A percentile compares a stretch with the other conserved stretches of the same genome.
Evolutionary conservation across 2,329 filamentous ascomycete species (phyloP).

Genomic region (Neopestalotiopsis rosae): DNA sequence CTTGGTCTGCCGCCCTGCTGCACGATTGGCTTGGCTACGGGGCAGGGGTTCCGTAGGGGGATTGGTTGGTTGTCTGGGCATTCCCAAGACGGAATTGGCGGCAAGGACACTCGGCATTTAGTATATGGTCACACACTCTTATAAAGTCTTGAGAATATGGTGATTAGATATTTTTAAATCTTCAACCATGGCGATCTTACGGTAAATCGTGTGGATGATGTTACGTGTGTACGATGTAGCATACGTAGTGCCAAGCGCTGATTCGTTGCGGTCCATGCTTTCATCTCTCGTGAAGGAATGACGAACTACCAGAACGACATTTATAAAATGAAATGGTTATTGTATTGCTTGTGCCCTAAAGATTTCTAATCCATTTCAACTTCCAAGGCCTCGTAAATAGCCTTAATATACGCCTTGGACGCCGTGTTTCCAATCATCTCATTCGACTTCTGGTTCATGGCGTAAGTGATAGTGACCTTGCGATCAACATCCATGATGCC

Average conservation of each 20-base stretch:
- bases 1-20: neutral
- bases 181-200: neutral
- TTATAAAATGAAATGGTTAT: neutral
- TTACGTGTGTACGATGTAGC: neutral
- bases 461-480: slow-evolving; percentile 29
- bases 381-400: slow-evolving; percentile 29
- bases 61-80: neutral
- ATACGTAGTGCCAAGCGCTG: too few species aligned
- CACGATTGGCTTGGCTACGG: neutral
- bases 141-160: neutral
- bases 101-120: neutral
- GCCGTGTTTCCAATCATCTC: slow-evolving; percentile 24
- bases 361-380: slow-evolving; percentile 6
- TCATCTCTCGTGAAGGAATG: too few species aligned
- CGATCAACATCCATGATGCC: slow-evolving; percentile 30
- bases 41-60: neutral
- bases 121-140: neutral
- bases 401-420: slow-evolving; percentile 26
- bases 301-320: neutral
- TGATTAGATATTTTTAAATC: neutral
- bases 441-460: slow-evolving; percentile 27
- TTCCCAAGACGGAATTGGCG: neutral
- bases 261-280: too few species aligned
- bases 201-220: neutral
- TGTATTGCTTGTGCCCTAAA: neutral